Conservation (phyloP, 2,329 filamentous ascomycete genomes). For the Dryadomyces sulphureus region DNA sequence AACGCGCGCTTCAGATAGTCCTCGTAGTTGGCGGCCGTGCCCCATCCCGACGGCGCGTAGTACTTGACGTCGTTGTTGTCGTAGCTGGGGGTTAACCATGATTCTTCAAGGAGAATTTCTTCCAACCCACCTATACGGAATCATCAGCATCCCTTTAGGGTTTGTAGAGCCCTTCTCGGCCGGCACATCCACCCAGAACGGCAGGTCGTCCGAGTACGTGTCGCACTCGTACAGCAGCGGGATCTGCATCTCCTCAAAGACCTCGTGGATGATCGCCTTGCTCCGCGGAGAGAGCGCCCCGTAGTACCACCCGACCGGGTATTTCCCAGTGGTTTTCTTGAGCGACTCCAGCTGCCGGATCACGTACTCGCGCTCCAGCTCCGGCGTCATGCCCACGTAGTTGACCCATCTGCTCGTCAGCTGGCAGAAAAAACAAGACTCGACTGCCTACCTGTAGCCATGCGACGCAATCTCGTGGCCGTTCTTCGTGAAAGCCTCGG, state of each 20-base stretch:
- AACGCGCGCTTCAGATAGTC: slow-evolving; percentile 34
- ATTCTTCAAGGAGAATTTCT: neutral
- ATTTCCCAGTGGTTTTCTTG: slow-evolving; percentile 7
- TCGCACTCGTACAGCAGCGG: slow-evolving; percentile 9
- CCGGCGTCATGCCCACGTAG: slow-evolving; percentile 6
- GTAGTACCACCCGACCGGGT: slow-evolving; percentile 11
- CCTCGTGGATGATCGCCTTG: slow-evolving; percentile 8
- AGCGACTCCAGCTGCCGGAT: slow-evolving; percentile 5
- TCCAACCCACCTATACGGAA: slow-evolving; percentile 8
- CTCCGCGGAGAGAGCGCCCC: slow-evolving; percentile 8
- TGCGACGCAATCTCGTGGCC: slow-evolving; percentile 11
- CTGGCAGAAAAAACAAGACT: neutral
- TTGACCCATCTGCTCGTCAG: slow-evolving; percentile 4
- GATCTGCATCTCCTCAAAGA: slow-evolving; percentile 6
- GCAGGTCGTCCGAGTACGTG: slow-evolving; percentile 11
- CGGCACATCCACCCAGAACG: slow-evolving; percentile 12
- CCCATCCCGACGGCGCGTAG: slow-evolving; percentile 19
- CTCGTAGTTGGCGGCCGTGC: slow-evolving; percentile 30
- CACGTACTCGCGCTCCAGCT: slow-evolving; percentile 7
- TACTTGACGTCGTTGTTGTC: slow-evolving; percentile 12
- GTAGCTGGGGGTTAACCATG: slow-evolving; percentile 1
- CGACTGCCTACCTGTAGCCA: slow-evolving; percentile 1
- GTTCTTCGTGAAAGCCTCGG: slow-evolving; percentile 6
- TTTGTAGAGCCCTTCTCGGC: slow-evolving; percentile 4
- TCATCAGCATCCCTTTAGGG: slow-evolving; percentile 10